Conservation (phyloP, 2,329 filamentous ascomycete genomes). For the Aspergillus jensenii region DNA sequence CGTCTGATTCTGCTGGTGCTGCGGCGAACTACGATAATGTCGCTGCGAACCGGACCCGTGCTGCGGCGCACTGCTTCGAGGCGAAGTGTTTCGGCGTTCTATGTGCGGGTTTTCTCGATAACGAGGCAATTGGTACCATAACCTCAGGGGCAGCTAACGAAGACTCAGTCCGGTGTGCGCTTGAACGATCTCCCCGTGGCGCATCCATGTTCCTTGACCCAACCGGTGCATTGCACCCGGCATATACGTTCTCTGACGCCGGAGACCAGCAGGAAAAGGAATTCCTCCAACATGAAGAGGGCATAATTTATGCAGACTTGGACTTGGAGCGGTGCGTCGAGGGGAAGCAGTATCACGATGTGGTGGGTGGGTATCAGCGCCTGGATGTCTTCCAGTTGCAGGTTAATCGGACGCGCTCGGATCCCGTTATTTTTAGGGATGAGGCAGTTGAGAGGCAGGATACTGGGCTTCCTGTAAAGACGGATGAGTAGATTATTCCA, state of each 20-base stretch:
- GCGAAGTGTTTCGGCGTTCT: conserved; percentile 58
- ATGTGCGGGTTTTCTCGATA: conserved; percentile 46
- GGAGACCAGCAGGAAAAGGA: conserved; percentile 15
- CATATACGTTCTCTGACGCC: not conserved
- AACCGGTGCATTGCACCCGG: not conserved
- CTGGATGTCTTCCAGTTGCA: not conserved
- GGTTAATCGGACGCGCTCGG: not conserved
- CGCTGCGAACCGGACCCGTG: conserved; percentile 52
- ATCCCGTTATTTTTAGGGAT: not conserved
- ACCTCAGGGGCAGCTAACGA: not conserved
- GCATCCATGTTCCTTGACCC: not conserved
- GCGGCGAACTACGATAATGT: conserved; percentile 54
- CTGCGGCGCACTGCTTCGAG: conserved; percentile 59
- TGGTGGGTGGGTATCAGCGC: not conserved
- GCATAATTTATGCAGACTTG: conserved; percentile 54
- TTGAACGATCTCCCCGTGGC: not conserved
- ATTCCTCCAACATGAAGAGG: conserved; percentile 48
- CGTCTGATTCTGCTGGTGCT: not conserved
- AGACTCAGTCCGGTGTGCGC: not conserved
- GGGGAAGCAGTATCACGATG: conserved; percentile 51
- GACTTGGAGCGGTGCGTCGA: conserved; percentile 53
- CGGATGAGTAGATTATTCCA: too few species aligned
- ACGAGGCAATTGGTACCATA: conserved; percentile 36
- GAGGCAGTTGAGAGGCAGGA: not conserved
- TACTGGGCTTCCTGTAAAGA: too few species aligned